A percentile compares a stretch with the other conserved stretches of the same genome.
Evolutionary conservation across 148 eudicot genomes (phyloP).

Genomic region (Euryodendron excelsum): DNA sequence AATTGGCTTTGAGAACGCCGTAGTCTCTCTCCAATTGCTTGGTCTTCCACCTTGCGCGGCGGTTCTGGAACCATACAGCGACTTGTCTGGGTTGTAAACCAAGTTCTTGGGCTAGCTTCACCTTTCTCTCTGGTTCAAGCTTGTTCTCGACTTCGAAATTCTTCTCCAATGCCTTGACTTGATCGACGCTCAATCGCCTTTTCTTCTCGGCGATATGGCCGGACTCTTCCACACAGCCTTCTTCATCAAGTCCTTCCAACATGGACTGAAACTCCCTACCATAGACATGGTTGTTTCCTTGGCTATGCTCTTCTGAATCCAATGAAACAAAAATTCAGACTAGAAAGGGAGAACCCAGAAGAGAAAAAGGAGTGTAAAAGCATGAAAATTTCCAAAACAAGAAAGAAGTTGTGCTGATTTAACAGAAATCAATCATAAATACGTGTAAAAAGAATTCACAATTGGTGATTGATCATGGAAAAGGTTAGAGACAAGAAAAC

Average conservation of each 20-base stretch:
- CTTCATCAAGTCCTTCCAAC: slow-evolving; percentile 76
- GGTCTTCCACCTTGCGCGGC: slow-evolving; percentile 91
- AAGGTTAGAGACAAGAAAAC: slow-evolving; percentile 26
- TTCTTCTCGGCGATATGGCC: slow-evolving; percentile 69
- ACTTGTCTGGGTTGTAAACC: slow-evolving; percentile 96
- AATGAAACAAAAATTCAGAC: neutral
- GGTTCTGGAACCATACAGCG: slow-evolving; percentile 97
- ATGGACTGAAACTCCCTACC: slow-evolving; percentile 61
- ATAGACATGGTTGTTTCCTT: slow-evolving; percentile 39
- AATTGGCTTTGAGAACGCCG: slow-evolving; percentile 65
- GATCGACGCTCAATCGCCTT: slow-evolving; percentile 64
- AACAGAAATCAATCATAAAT: neutral
- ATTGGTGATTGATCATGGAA: neutral
- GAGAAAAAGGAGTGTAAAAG: neutral
- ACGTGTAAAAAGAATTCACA: too few relatives aligned
- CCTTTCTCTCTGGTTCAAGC: slow-evolving; percentile 87
- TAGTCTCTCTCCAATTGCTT: slow-evolving; percentile 88
- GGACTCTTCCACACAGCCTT: slow-evolving; percentile 52
- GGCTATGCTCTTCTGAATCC: slow-evolving; percentile 54
- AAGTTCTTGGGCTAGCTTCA: slow-evolving; percentile 80
- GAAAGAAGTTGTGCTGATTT: slow-evolving; percentile 5
- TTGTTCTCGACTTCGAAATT: slow-evolving; percentile 90
- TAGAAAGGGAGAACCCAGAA: neutral
- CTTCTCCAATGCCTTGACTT: slow-evolving; percentile 87
- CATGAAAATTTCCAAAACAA: neutral